These are phyloP conservation scores for Pueraria montana DNA, from an alignment of 306 rosid species.

Conservation along the genomic window DNA sequence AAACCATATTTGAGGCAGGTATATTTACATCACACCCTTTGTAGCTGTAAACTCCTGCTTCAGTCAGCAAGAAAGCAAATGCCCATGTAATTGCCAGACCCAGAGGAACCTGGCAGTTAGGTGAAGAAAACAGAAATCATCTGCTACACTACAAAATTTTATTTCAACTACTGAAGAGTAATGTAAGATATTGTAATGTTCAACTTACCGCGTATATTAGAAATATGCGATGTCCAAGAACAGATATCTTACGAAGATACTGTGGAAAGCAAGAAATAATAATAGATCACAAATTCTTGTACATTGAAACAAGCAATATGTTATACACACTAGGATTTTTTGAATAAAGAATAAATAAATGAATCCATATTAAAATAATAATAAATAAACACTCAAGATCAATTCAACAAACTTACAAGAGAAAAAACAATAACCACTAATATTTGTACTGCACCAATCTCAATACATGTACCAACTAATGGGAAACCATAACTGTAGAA, in stretches of 20 bases:
- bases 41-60: constrained; percentile 83
- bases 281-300: constrained; percentile 40
- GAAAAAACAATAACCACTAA: constrained; percentile 82
- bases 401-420: constrained; percentile 79
- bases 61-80: constrained; percentile 89
- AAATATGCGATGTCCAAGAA: constrained; percentile 95
- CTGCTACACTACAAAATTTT: constrained; percentile 29
- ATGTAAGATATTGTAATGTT: not conserved
- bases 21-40: constrained; percentile 94
- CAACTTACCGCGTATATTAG: constrained; percentile 91
- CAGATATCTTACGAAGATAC: constrained; percentile 96
- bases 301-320: constrained; percentile 30
- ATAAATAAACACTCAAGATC: constrained; percentile 1
- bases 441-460: constrained; percentile 95
- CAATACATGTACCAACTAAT: constrained; percentile 89
- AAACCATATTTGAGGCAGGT: constrained; percentile 87
- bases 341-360: not conserved
- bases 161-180: constrained; percentile 33
- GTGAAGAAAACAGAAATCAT: constrained; percentile 43
- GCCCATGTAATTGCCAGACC: constrained; percentile 98
- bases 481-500: constrained; percentile 97
- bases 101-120: constrained; percentile 85
- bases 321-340: not conserved
- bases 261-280: constrained; percentile 54
- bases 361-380: constrained; percentile 1